These are phyloP conservation scores for Chaetomiaceae sp. DNA, from an alignment of 2,329 filamentous ascomycete species.

Conservation along the genomic window DNA sequence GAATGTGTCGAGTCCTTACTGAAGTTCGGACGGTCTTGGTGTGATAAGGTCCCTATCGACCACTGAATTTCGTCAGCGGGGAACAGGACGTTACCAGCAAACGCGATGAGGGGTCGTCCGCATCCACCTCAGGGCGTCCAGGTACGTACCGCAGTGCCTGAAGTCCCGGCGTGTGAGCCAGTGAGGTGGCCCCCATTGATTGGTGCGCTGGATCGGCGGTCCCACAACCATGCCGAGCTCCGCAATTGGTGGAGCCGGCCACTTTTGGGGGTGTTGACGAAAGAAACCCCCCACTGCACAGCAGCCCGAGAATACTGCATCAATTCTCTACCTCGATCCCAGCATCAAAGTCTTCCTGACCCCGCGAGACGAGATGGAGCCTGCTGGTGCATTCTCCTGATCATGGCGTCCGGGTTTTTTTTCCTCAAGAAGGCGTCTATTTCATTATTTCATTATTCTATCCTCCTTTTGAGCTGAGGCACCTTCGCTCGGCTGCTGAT, in stretches of 20 bases:
- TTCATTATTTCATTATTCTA: background rate
- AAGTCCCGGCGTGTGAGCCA: constrained; percentile 9
- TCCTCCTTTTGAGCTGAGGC: background rate
- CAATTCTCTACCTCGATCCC: constrained; percentile 15
- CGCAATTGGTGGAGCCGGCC: constrained; percentile 11
- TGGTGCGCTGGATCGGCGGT: background rate
- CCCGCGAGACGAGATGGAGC: no score
- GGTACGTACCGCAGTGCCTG: constrained; percentile 6
- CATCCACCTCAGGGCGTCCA: background rate
- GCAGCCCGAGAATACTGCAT: constrained; percentile 20
- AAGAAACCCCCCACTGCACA: constrained; percentile 22
- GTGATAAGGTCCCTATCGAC: background rate
- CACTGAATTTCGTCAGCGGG: background rate
- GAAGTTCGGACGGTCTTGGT: no score
- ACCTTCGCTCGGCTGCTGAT: background rate
- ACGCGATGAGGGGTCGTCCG: background rate
- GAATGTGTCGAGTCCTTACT: no score
- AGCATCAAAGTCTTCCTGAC: background rate
- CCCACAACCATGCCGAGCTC: constrained; percentile 11
- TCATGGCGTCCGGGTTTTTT: no score
- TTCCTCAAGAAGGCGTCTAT: background rate
- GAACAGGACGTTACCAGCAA: no score
- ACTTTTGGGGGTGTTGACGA: constrained; percentile 10
- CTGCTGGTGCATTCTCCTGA: no score
- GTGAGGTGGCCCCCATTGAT: constrained; percentile 3